Evolutionary conservation across 805 yeast genomes (phyloP).

Genomic region (Teunomyces gatunensis): DNA sequence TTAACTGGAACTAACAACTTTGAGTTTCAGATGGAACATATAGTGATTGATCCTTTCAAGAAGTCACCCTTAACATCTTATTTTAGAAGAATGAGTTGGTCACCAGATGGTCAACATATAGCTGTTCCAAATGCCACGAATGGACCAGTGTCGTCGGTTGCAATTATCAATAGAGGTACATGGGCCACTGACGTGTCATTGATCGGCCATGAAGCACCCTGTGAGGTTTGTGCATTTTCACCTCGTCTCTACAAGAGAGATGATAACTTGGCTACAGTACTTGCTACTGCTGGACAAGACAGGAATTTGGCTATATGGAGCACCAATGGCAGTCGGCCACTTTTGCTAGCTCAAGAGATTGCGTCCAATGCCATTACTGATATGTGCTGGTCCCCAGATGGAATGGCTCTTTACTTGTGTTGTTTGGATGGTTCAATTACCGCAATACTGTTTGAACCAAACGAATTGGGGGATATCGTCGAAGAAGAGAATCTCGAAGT

Average conservation of each 20-base stretch:
- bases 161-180: slow-evolving; percentile 68
- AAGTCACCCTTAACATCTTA: slow-evolving; percentile 91
- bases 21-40: slow-evolving; percentile 82
- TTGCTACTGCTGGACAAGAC: slow-evolving; percentile 98
- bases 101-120: slow-evolving; percentile 84
- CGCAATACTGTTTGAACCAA: slow-evolving; percentile 57
- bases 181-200: slow-evolving; percentile 77
- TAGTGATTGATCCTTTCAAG: slow-evolving; percentile 78
- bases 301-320: slow-evolving; percentile 86
- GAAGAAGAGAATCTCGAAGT: slow-evolving; percentile 56
- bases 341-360: slow-evolving; percentile 76
- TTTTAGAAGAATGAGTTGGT: slow-evolving; percentile 83
- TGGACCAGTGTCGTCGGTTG: slow-evolving; percentile 76
- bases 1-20: slow-evolving; percentile 56
- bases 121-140: slow-evolving; percentile 86
- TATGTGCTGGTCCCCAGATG: slow-evolving; percentile 84
- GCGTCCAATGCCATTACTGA: slow-evolving; percentile 81
- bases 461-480: slow-evolving; percentile 67
- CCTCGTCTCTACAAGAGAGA: slow-evolving; percentile 53
- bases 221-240: slow-evolving; percentile 75
- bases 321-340: slow-evolving; percentile 71
- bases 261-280: slow-evolving; percentile 54
- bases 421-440: slow-evolving; percentile 85
- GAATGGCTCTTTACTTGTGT: slow-evolving; percentile 78
- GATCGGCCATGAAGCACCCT: slow-evolving; percentile 80